Base-by-base conservation (phyloP, 441 rosid genomes). In the Croton setiger region DNA sequence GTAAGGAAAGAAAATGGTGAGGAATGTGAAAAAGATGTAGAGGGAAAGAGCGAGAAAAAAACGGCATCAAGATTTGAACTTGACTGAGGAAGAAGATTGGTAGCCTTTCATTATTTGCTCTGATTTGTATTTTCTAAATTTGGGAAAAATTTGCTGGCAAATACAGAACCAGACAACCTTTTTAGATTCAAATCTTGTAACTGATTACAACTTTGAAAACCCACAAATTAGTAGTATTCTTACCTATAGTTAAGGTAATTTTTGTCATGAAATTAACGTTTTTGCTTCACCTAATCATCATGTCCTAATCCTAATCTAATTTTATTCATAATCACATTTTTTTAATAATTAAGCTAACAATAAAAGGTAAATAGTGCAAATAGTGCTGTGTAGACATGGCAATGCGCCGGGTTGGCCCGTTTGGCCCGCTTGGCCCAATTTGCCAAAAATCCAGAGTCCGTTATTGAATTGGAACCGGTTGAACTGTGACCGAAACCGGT, bases 91-190 rank as follows among this genome's bases (percentile, higher is more conserved):
- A 33, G 47, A 69, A 27, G 18, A 41, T 37, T 48, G 51, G 12
- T 43, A 60, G 59, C 71, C 74, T 35, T 49, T 70, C 27, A 57
- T 49, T 12, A 63, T 41, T 75, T 71, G 61, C 75, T 27, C 65
- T 70, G 63, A 66, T 67, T 54, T 55, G 68, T 66, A 59, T 67
- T 2, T 67, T 2, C 68, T 58, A 71, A 57, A 43, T 62, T 66
- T 71, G 67, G 74, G 1, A 33, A 9, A 35, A 7, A 39, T 35
- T 51, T 51, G 55, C 55, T 51, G 55, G 55, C 55, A 51, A 51
- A 51, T 21, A 51, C 21, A 54, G 61, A 64, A 58, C 14, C 49
- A 27, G 31, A 27, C 31, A 27, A 27, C 31, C 31, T 27, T 37
- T 55, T 36, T 44, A 57, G 45, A 44, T 54, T 68, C 64, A 45